phyloP scores from a whole-genome alignment of 352 stramenopile genomes.

The Phytophthora brassicae region DNA sequence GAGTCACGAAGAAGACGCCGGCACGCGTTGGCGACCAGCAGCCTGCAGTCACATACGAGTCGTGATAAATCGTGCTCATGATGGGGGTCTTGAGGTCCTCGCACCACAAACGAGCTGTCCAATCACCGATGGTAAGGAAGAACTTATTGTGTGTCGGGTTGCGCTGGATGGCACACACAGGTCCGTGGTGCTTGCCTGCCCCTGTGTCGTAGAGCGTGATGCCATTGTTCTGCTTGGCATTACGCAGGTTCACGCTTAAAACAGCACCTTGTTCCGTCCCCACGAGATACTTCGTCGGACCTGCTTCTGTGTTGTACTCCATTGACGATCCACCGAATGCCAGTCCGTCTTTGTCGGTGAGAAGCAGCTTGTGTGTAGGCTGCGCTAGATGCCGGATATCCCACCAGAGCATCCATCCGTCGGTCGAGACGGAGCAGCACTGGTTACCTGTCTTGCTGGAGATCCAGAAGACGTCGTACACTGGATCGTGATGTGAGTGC shows the following conservation, averaged over 20 bases:
- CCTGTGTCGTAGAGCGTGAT: constrained; percentile 95
- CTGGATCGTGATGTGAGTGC: constrained; percentile 96
- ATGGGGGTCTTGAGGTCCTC: constrained; percentile 97
- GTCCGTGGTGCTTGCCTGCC: constrained; percentile 94
- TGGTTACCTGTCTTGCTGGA: constrained; percentile 96
- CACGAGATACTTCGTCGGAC: constrained; percentile 96
- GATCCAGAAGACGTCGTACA: constrained; percentile 97
- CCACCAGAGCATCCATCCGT: constrained; percentile 93
- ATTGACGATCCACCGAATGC: constrained; percentile 93
- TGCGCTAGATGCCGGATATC: constrained; percentile 88
- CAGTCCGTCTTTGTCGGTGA: constrained; percentile 77
- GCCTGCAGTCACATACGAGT: constrained; percentile 95
- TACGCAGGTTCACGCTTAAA: constrained; percentile 94
- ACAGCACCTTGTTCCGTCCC: constrained; percentile 97
- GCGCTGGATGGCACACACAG: constrained; percentile 95
- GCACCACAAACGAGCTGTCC: constrained; percentile 95
- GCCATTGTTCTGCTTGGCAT: constrained; percentile 97
- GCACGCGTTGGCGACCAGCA: constrained; percentile 96
- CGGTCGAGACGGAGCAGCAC: constrained; percentile 95
- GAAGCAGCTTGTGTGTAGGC: constrained; percentile 78
- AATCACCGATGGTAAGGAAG: constrained; percentile 97
- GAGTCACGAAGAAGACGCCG: constrained; percentile 96
- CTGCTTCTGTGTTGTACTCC: constrained; percentile 97
- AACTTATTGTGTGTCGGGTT: constrained; percentile 98
- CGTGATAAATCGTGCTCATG: constrained; percentile 97